Percentiles rank a stretch among this genome's conserved stretches.
phyloP scores from a whole-genome alignment of 495 filamentous ascomycete genomes.

The Clohesyomyces aquaticus region DNA sequence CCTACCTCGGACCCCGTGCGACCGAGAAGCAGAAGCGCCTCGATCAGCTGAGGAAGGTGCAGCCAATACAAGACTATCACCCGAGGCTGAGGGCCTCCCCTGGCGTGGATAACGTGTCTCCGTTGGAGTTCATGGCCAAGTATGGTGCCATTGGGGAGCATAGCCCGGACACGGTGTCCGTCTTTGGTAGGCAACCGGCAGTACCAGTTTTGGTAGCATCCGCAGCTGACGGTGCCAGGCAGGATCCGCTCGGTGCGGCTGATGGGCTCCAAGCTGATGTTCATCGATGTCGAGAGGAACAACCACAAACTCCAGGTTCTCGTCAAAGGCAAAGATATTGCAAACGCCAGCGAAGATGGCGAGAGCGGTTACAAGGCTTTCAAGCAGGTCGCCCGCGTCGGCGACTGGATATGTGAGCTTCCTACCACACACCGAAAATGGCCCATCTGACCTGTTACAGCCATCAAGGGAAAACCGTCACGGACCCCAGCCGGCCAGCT shows the following conservation, averaged over 20 bases:
- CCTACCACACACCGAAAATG: constrained; percentile 15
- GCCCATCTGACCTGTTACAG: constrained; percentile 22
- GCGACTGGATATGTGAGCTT: constrained; percentile 76
- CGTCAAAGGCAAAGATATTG: constrained; percentile 65
- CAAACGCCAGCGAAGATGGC: constrained; percentile 43
- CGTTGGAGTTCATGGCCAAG: constrained; percentile 19
- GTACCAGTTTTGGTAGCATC: constrained; percentile 2
- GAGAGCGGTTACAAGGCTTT: constrained; percentile 61
- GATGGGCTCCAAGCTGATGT: constrained; percentile 73
- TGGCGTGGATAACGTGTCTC: constrained; percentile 23
- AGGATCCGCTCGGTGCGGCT: constrained; percentile 64
- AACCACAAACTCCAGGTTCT: constrained; percentile 68
- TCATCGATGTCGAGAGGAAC: constrained; percentile 78
- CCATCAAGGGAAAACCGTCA: constrained; percentile 69
- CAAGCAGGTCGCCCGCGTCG: constrained; percentile 63
- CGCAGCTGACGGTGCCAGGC: constrained; percentile 53
- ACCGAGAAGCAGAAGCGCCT: constrained; percentile 55
- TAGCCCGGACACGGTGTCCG: constrained; percentile 20
- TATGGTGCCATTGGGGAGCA: constrained; percentile 33
- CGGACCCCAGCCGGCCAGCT: constrained; percentile 76
- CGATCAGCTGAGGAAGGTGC: constrained; percentile 53
- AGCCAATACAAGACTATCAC: constrained; percentile 52
- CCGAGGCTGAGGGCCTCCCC: constrained; percentile 51
- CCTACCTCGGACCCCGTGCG: constrained; percentile 23
- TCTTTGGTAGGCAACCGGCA: constrained; percentile 27